These are phyloP conservation scores for Clonostachys chloroleuca DNA, from an alignment of 2,329 filamentous ascomycete genomes.

Conservation along the genomic window DNA sequence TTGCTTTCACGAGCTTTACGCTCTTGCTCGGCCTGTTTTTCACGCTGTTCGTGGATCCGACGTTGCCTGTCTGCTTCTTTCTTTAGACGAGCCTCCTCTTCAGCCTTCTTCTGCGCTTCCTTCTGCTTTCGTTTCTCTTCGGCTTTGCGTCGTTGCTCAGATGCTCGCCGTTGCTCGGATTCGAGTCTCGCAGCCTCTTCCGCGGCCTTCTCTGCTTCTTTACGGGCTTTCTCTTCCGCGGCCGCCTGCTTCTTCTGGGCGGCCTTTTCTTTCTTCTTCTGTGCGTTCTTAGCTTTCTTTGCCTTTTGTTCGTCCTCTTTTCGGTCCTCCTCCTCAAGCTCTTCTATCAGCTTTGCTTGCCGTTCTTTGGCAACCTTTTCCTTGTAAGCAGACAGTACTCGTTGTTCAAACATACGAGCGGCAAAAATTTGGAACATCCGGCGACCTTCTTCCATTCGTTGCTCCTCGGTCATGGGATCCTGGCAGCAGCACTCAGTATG, in stretches of 20 bases:
- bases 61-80: constrained; percentile 84
- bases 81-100: constrained; percentile 79
- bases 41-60: constrained; percentile 77
- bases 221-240: constrained; percentile 86
- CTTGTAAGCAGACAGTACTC: constrained; percentile 93
- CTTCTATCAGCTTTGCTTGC: constrained; percentile 84
- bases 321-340: constrained; percentile 80
- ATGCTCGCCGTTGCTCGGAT: constrained; percentile 71
- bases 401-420: constrained; percentile 97
- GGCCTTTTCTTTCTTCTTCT: constrained; percentile 93
- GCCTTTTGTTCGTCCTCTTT: constrained; percentile 76
- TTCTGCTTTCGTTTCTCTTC: constrained; percentile 91
- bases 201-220: constrained; percentile 83
- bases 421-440: constrained; percentile 99
- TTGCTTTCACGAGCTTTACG: constrained; percentile 63
- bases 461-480: constrained; percentile 96
- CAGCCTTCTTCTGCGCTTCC: constrained; percentile 84
- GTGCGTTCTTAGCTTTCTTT: constrained; percentile 90
- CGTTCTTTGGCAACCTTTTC: constrained; percentile 95
- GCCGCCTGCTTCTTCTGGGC: constrained; percentile 81
- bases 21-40: constrained; percentile 80
- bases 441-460: constrained; percentile 97
- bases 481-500: constrained; percentile 48
- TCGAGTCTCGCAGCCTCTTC: constrained; percentile 76
- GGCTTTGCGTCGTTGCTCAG: constrained; percentile 75